Evolutionary conservation across 2,329 filamentous ascomycete genomes (phyloP).

Genomic region (Fusarium circinatum): DNA sequence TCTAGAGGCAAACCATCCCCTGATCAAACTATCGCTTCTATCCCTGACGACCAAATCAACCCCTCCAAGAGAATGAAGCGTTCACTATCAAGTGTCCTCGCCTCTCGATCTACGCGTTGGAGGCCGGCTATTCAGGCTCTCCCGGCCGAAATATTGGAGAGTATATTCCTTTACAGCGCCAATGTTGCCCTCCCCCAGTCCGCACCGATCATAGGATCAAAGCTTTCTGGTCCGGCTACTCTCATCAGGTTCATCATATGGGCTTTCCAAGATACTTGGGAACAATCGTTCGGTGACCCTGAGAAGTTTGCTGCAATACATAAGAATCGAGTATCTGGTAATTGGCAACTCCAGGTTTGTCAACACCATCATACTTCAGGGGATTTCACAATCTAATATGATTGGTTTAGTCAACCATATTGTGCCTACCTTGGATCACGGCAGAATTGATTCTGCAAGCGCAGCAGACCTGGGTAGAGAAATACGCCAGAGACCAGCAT

Average conservation of each 20-base stretch:
- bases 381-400: constrained; percentile 6
- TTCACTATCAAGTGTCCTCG: constrained; percentile 46
- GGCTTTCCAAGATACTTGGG: constrained; percentile 53
- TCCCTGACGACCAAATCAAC: background rate
- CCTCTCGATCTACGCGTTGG: constrained; percentile 40
- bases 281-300: constrained; percentile 50
- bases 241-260: constrained; percentile 51
- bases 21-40: background rate
- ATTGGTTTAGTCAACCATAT: constrained; percentile 52
- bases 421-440: constrained; percentile 57
- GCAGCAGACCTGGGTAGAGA: constrained; percentile 59
- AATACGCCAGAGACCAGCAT: constrained; percentile 48
- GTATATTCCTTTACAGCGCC: constrained; percentile 61
- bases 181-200: constrained; percentile 60
- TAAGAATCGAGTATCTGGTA: constrained; percentile 44
- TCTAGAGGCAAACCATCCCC: constrained; percentile 22
- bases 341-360: constrained; percentile 58
- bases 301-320: background rate
- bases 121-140: constrained; percentile 50
- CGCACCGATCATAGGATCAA: constrained; percentile 56
- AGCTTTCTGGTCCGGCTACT: constrained; percentile 56
- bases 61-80: constrained; percentile 43
- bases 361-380: background rate
- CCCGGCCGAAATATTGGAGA: constrained; percentile 64
- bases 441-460: constrained; percentile 59